These are phyloP conservation scores for Blastobotrys arbuscula DNA, from an alignment of 1,139 yeast species.

Conservation along the genomic window DNA sequence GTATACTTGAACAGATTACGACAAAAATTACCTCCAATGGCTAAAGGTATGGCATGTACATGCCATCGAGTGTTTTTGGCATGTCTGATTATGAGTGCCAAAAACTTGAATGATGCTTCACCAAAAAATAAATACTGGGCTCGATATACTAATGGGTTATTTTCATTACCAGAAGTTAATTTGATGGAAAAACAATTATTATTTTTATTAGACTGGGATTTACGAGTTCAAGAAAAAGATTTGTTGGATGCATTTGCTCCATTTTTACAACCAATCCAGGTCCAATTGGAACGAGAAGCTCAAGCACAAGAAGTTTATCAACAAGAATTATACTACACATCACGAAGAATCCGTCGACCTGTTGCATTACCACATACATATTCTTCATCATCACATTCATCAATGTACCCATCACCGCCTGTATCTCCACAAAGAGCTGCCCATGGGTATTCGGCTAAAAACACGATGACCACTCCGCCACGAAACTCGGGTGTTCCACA, in stretches of 20 bases:
- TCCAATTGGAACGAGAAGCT: slow-evolving; percentile 23
- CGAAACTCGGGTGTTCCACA: slow-evolving; percentile 12
- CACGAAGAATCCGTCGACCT: slow-evolving; percentile 9
- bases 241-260: slow-evolving; percentile 64
- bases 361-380: slow-evolving; percentile 2
- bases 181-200: slow-evolving; percentile 87
- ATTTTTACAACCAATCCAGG: slow-evolving; percentile 68
- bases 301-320: slow-evolving; percentile 11
- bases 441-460: not conserved
- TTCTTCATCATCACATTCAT: slow-evolving; percentile 3
- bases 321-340: slow-evolving; percentile 5
- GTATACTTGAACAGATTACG: slow-evolving; percentile 77
- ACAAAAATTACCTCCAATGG: slow-evolving; percentile 74
- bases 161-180: slow-evolving; percentile 73
- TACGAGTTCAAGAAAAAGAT: slow-evolving; percentile 64
- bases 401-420: slow-evolving; percentile 16
- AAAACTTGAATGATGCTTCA: slow-evolving; percentile 84
- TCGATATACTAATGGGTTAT: slow-evolving; percentile 76
- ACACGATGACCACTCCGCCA: slow-evolving; percentile 1
- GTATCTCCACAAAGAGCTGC: slow-evolving; percentile 13
- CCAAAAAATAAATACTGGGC: slow-evolving; percentile 98
- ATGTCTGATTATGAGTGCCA: slow-evolving; percentile 81
- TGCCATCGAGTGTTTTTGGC: slow-evolving; percentile 90
- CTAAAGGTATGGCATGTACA: slow-evolving; percentile 90
- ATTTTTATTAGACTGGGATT: slow-evolving; percentile 76